Percentiles rank a stretch among this genome's conserved stretches.
Conservation (phyloP, 1,139 yeast genomes). For the Sugiyamaella novakii region DNA sequence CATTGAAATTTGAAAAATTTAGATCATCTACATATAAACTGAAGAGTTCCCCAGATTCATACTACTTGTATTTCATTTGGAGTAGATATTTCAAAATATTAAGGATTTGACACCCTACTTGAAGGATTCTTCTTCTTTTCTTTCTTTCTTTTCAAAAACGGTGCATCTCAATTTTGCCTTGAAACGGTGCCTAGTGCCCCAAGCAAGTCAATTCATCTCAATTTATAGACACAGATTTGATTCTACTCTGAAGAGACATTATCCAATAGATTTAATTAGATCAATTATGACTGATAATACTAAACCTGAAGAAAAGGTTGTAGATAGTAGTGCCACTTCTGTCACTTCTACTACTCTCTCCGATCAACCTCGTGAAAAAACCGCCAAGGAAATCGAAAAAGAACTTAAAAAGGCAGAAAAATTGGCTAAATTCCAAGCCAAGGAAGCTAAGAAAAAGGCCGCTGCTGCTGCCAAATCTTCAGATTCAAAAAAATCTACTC, state of each 20-base stretch:
- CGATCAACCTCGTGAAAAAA: slow-evolving; percentile 37
- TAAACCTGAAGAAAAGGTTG: background rate
- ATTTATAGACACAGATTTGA: background rate
- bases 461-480: slow-evolving; percentile 46
- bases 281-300: slow-evolving; percentile 30
- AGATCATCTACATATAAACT: slow-evolving; percentile 5
- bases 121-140: slow-evolving; percentile 1
- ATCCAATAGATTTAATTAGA: slow-evolving; percentile 7
- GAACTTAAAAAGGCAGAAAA: slow-evolving; percentile 97
- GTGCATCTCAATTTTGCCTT: slow-evolving; percentile 8
- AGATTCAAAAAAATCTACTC: slow-evolving; percentile 47
- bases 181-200: slow-evolving; percentile 18
- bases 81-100: no score
- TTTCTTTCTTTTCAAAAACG: slow-evolving; percentile 12
- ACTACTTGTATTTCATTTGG: no score
- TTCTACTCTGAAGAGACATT: background rate
- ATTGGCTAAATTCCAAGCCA: slow-evolving; percentile 90
- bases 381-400: slow-evolving; percentile 64
- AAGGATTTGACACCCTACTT: no score
- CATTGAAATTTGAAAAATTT: slow-evolving; percentile 15
- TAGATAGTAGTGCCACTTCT: slow-evolving; percentile 3
- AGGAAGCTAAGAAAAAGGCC: slow-evolving; percentile 72
- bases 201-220: slow-evolving; percentile 5
- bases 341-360: slow-evolving; percentile 20
- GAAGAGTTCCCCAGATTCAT: no score